A percentile compares a stretch with the other conserved stretches of the same genome.
Conservation (phyloP, 495 filamentous ascomycete genomes). For the Xylaria sp. region DNA sequence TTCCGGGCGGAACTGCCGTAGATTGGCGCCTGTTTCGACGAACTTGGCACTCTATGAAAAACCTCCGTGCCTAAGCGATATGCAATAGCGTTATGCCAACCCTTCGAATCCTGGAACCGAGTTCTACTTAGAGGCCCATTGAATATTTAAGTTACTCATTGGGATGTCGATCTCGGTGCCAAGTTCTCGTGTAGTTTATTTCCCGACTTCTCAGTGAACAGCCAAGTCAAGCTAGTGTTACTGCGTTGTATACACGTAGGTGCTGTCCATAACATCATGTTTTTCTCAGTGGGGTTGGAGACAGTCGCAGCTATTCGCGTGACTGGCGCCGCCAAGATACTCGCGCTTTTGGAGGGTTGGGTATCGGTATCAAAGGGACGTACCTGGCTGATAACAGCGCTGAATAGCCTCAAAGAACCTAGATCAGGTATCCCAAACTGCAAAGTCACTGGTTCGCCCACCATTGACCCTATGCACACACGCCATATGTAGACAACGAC, state of each 20-base stretch:
- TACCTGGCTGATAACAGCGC: background rate
- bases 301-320: background rate
- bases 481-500: background rate
- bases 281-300: background rate
- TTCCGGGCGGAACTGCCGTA: background rate
- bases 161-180: background rate
- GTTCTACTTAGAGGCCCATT: background rate
- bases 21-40: background rate
- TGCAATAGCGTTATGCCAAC: background rate
- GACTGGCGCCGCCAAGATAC: conserved; percentile 13
- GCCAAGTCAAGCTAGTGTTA: conserved; percentile 15
- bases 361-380: background rate
- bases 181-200: background rate
- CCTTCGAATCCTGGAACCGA: background rate
- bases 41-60: background rate
- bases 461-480: background rate
- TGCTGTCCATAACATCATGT: background rate
- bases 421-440: background rate
- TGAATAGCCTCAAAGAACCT: background rate
- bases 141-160: background rate
- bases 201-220: background rate
- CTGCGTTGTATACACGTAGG: background rate
- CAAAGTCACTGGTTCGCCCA: background rate
- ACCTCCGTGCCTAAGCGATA: background rate
- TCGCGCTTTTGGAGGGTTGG: background rate